Evolutionary conservation across 768 basidiomycete species (phyloP).

Genomic region (Leccinum truebloodii): DNA sequence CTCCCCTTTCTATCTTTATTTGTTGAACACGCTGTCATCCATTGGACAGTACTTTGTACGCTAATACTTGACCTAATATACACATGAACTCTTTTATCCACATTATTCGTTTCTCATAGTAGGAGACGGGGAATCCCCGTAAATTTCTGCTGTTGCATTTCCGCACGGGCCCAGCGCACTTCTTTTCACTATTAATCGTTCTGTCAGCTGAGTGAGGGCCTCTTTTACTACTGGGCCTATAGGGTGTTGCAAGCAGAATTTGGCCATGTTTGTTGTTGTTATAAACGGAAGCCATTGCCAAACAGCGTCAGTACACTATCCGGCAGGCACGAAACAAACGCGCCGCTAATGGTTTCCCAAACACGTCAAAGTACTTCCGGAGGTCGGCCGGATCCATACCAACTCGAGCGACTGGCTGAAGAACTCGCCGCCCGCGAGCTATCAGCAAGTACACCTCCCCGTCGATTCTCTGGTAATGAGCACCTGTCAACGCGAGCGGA

Average conservation of each 20-base stretch:
- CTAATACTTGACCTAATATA: neutral
- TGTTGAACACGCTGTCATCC: neutral
- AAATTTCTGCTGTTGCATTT: too few relatives aligned
- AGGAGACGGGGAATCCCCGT: too few relatives aligned
- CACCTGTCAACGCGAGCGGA: conserved; percentile 35
- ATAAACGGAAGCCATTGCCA: conserved; percentile 27
- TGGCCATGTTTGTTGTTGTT: conserved; percentile 25
- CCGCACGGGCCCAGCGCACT: too few relatives aligned
- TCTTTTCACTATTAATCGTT: too few relatives aligned
- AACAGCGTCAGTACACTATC: conserved; percentile 10
- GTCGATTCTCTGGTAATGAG: conserved; percentile 11
- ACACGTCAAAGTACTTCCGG: conserved; percentile 16
- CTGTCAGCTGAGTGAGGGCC: too few relatives aligned
- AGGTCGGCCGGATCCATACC: conserved; percentile 51
- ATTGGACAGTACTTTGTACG: neutral
- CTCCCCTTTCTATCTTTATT: neutral
- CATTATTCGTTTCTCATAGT: neutral
- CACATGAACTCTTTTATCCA: neutral
- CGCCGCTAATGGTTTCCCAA: conserved; percentile 19
- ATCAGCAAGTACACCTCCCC: conserved; percentile 16
- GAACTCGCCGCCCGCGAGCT: conserved; percentile 63
- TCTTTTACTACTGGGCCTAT: too few relatives aligned
- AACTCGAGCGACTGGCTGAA: conserved; percentile 71
- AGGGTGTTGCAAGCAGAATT: neutral
- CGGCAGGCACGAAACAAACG: neutral